Base-by-base conservation (phyloP, 208 protist genomes). In the Novymonas esmeraldas region DNA sequence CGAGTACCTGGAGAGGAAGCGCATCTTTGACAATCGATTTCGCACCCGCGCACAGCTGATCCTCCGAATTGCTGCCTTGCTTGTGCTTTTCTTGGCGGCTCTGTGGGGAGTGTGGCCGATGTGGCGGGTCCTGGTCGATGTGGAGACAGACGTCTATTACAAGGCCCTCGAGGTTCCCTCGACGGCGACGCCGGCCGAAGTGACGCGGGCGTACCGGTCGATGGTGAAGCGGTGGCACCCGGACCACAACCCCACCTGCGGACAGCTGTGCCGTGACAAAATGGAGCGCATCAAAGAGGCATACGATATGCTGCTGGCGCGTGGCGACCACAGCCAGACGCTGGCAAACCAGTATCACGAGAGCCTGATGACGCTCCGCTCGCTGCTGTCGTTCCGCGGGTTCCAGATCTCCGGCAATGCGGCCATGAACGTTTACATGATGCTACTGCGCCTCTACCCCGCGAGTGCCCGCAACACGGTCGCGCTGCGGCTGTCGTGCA, bases 221-320 rank as follows among this genome's bases (percentile, higher is more conserved):
- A 70, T 84, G 62, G 80, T 90, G 58, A 92, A 83, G 59, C 60
- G 60, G 34, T 93, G 83, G 84, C 91, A 96, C 75, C 91, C 91
- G 45, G 91, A 96, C 69, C 65, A 73, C 10, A 94, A 94, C 54
- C 91, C 91, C 0, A 68, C 67, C 22, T 96, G 91, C 50, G 83
- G 83, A 0, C 77, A 91, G 6, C 64, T 56, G 34, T 96, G 91
- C 55, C 82, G 84, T 31, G 50, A 56, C 0, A 71, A 87, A 20
- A 84, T 76, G 62, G 78, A 88, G 44, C 78, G 84, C 24, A 78
- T 94, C 20, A 90, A 93, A 59, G 77, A 87, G 24, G 91, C 91
- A 9, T 86, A 94, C 62, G 82, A 96, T 45, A 77, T 92, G 29
- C 68, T 96, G 13, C 78, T 94, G 6, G 72, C 82, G 31, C 70